phyloP scores from a whole-genome alignment of 176 grass and related monocot species.

The Dendrocalamus sinicus region DNA sequence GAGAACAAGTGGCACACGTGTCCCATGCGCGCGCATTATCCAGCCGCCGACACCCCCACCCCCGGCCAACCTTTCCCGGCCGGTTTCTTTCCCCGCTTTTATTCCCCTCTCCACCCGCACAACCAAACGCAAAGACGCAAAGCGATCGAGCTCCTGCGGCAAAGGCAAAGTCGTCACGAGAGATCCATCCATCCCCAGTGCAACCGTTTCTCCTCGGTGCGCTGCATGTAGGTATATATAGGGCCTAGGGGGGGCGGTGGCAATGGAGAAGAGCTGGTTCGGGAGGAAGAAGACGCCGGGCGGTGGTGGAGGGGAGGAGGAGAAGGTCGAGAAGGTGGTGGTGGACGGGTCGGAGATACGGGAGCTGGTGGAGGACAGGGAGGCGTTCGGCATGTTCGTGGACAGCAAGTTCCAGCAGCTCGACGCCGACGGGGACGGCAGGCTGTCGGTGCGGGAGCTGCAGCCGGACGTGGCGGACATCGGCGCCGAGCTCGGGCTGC shows the following conservation, averaged over 20 bases:
- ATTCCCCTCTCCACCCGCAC: not conserved
- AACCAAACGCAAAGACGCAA: constrained; percentile 38
- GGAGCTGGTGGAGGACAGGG: constrained; percentile 82
- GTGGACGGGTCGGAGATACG: constrained; percentile 84
- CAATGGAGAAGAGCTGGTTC: constrained; percentile 72
- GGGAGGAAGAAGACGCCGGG: constrained; percentile 43
- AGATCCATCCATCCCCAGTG: constrained; percentile 13
- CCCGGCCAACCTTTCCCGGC: constrained; percentile 18
- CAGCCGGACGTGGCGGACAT: constrained; percentile 74
- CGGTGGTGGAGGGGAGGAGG: not conserved
- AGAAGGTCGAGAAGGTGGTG: constrained; percentile 46
- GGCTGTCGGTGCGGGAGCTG: constrained; percentile 69
- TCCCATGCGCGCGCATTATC: constrained; percentile 6
- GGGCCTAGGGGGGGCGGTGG: not conserved
- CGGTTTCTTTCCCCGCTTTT: constrained; percentile 31
- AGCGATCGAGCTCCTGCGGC: constrained; percentile 31
- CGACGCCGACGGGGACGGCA: constrained; percentile 59
- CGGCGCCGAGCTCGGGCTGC: constrained; percentile 68
- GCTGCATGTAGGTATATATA: constrained; percentile 22
- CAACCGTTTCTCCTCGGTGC: constrained; percentile 32
- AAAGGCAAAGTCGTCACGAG: constrained; percentile 4
- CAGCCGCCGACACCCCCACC: constrained; percentile 31
- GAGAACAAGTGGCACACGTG: constrained; percentile 45
- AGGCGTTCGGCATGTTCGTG: constrained; percentile 71
- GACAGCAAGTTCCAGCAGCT: constrained; percentile 73